A percentile compares a stretch with the other conserved stretches of the same genome.
Evolutionary conservation across 2,329 filamentous ascomycete species (phyloP).

Genomic region (Alternaria burnsii): DNA sequence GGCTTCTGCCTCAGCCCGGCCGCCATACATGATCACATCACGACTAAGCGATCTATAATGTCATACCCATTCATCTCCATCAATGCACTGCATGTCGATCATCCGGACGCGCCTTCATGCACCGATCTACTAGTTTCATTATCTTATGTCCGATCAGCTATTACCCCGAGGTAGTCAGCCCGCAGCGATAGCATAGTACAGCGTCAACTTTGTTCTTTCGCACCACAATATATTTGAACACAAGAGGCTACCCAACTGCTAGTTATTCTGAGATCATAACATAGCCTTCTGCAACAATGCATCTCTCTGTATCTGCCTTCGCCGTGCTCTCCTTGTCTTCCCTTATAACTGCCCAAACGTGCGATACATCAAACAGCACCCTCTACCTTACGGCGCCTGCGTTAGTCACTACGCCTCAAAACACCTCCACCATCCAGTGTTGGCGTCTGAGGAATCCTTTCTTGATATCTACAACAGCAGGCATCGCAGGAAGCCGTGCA

Average conservation of each 20-base stretch:
- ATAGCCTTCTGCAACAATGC: background rate
- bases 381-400: constrained; percentile 45
- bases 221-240: background rate
- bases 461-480: constrained; percentile 35
- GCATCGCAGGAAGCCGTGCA: constrained; percentile 33
- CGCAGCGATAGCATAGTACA: background rate
- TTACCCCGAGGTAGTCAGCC: background rate
- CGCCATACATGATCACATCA: background rate
- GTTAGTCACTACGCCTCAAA: constrained; percentile 41
- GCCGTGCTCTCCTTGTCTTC: background rate
- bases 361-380: constrained; percentile 9
- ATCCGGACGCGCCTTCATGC: background rate
- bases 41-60: background rate
- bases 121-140: background rate
- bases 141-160: background rate
- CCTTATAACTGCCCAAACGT: constrained; percentile 1
- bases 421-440: constrained; percentile 47
- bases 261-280: background rate
- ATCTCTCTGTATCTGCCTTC: background rate
- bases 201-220: background rate
- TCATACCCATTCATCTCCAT: background rate
- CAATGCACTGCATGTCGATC: background rate
- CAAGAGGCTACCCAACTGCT: background rate
- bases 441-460: constrained; percentile 45
- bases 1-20: background rate